phyloP scores from a whole-genome alignment of 106 monocot species.

The Cymbidium sinense region DNA sequence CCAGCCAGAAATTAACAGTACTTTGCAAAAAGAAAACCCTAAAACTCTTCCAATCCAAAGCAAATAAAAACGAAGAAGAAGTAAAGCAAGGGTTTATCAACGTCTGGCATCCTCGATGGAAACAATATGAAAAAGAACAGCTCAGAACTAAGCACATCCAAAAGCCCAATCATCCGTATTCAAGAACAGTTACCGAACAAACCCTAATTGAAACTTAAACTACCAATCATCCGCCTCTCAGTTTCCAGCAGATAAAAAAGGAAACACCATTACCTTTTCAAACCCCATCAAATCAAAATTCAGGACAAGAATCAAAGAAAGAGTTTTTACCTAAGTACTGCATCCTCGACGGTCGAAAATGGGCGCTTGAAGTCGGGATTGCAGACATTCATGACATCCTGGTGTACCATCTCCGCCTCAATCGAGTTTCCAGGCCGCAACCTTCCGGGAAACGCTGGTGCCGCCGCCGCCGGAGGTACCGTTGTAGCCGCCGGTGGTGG shows the following conservation, averaged over 20 bases:
- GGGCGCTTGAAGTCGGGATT: slow-evolving; percentile 84
- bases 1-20: neutral
- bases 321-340: slow-evolving; percentile 54
- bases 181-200: neutral
- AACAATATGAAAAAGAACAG: neutral
- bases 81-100: no score
- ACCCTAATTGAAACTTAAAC: neutral
- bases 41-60: neutral
- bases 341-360: slow-evolving; percentile 81
- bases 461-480: slow-evolving; percentile 1
- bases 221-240: neutral
- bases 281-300: neutral
- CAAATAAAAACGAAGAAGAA: no score
- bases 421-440: slow-evolving; percentile 25
- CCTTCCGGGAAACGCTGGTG: slow-evolving; percentile 2
- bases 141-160: neutral
- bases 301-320: neutral
- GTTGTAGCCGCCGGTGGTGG: neutral
- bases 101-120: no score
- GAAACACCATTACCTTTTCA: neutral
- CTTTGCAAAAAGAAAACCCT: neutral
- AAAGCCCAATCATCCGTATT: neutral
- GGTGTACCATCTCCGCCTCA: slow-evolving; percentile 93
- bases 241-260: neutral
- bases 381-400: slow-evolving; percentile 86